Evolutionary conservation across 306 rosid genomes (phyloP), one percentile per base, ranked within the genome.

Genomic region (Astragalus membranaceus): DNA sequence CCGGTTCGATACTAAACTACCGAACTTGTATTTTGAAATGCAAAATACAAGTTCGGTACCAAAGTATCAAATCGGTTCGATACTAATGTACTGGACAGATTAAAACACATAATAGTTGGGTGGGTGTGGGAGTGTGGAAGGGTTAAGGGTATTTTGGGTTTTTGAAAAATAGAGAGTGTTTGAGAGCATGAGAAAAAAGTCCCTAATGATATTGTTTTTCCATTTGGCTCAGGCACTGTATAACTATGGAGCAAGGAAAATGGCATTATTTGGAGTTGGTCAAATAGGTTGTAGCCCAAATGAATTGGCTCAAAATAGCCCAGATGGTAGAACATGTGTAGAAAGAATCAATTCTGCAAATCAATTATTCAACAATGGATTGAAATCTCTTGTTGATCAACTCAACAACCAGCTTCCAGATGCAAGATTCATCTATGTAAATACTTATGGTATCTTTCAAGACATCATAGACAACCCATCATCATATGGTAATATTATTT

Each of bases 251-350:
- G 99, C 96, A 70, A 88, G 99, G 78, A 94, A 89, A 69, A 64
- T 94, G 77, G 97, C 53, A 14, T 48, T 94, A 64, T 91, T 87
- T 78, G 99, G 97, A 51, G 36, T 94, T 17, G 99, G 99, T 12
- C 89, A 87, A 63, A 86, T 94, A 62, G 99, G 97, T 8, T 94
- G 99, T 74, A 91, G 96, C 59, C 97, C 99, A 0, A 89, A 65
- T 55, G 91, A 76, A 59, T 60, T 94, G 83, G 96, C 99, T 9
- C 97, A 91, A 46, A 87, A 85, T 36, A 94, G 99, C 80, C 84
- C 78, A 54, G 95, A 94, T 78, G 97, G 99, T 2, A 75, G 10
- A 50, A 81, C 97, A 20, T 91, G 99, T 61, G 97, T 94, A 1
- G 73, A 55, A 33, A 89, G 64, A 62, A 87, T 94, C 53, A 91